Conservation (phyloP, 768 basidiomycete genomes). For the Xerocomellus dryophilus region DNA sequence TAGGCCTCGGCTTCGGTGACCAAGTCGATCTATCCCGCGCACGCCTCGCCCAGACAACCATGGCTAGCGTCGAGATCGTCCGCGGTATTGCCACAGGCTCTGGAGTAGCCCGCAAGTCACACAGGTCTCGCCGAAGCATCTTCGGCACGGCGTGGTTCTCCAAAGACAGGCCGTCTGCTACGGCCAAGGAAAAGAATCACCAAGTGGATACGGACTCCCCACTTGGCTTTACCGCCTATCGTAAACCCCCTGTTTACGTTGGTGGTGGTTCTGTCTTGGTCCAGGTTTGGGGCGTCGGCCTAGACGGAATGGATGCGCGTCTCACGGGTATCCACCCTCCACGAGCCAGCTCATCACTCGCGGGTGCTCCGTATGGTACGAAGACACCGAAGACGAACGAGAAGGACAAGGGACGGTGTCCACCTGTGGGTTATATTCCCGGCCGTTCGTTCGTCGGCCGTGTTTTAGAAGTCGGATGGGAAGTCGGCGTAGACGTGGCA, state of each 20-base stretch:
- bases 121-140: constrained; percentile 21
- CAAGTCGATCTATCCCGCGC: constrained; percentile 70
- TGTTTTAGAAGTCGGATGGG: constrained; percentile 79
- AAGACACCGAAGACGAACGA: constrained; percentile 19
- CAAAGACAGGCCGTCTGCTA: constrained; percentile 21
- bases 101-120: constrained; percentile 11
- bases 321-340: constrained; percentile 50
- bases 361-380: constrained; percentile 22
- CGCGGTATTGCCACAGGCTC: constrained; percentile 44
- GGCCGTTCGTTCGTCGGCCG: constrained; percentile 86
- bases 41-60: constrained; percentile 81
- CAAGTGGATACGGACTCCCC: constrained; percentile 28
- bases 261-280: constrained; percentile 69
- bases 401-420: constrained; percentile 26
- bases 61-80: constrained; percentile 83
- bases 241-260: constrained; percentile 71
- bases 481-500: constrained; percentile 46
- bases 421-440: constrained; percentile 69
- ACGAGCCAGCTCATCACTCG: constrained; percentile 10
- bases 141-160: constrained; percentile 32
- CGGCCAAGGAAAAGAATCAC: constrained; percentile 9
- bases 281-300: constrained; percentile 85
- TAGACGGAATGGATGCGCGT: constrained; percentile 71
- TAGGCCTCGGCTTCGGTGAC: constrained; percentile 36
- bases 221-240: constrained; percentile 68